Percentiles rank a stretch among this genome's conserved stretches.
These are phyloP conservation scores for Aspergillus hiratsukae DNA, from an alignment of 2,329 filamentous ascomycete species.

Conservation along the genomic window DNA sequence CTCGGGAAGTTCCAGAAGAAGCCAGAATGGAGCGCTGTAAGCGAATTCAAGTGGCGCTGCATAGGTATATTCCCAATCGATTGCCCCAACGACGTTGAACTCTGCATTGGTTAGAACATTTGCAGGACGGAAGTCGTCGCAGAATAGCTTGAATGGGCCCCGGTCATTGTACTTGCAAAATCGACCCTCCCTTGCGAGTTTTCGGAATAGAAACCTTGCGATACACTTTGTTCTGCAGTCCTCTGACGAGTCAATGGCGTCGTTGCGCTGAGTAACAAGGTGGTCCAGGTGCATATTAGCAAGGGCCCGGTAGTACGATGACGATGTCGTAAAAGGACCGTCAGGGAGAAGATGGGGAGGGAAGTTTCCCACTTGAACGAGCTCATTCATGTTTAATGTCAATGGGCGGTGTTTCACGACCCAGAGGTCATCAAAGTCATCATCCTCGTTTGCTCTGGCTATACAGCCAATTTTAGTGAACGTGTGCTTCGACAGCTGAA, in stretches of 20 bases:
- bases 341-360: conserved; percentile 8
- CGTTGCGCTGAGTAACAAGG: conserved; percentile 36
- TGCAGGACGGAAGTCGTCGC: conserved; percentile 23
- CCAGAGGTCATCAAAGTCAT: conserved; percentile 17
- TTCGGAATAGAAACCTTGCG: conserved; percentile 9
- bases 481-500: conserved; percentile 32
- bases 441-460: conserved; percentile 18
- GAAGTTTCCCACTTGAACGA: conserved; percentile 20
- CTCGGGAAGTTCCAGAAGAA: conserved; percentile 18
- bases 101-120: conserved; percentile 23
- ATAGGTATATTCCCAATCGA: conserved; percentile 29
- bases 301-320: conserved; percentile 36
- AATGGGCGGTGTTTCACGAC: conserved; percentile 31
- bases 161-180: conserved; percentile 14
- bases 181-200: too few species aligned
- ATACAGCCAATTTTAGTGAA: conserved; percentile 35
- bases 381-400: conserved; percentile 41
- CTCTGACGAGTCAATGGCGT: conserved; percentile 25
- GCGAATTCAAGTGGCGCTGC: conserved; percentile 17
- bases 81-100: conserved; percentile 14
- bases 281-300: conserved; percentile 43
- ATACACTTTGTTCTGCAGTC: conserved; percentile 19
- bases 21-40: conserved; percentile 12
- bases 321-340: conserved; percentile 22
- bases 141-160: conserved; percentile 22